Evolutionary conservation across 345 rosid genomes (phyloP).

Genomic region (Adansonia digitata): DNA sequence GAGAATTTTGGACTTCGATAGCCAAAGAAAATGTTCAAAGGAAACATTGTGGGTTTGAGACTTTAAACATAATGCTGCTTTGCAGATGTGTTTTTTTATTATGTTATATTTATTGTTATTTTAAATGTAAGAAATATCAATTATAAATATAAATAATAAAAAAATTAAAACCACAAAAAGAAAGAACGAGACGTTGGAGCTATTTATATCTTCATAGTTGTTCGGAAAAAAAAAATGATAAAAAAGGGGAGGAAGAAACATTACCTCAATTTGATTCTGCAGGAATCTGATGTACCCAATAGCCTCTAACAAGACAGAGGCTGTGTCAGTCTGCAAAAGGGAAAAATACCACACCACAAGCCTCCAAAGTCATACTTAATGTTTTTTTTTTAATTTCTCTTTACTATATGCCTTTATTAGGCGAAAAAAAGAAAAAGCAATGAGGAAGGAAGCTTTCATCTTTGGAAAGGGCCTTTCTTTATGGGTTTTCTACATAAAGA

Average conservation of each 20-base stretch:
- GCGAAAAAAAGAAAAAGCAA: neutral
- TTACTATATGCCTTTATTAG: no score
- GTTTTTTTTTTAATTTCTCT: conserved; percentile 1
- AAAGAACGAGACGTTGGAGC: no score
- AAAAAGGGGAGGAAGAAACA: conserved; percentile 19
- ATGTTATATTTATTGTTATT: no score
- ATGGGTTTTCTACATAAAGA: conserved; percentile 4
- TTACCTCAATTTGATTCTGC: conserved; percentile 93
- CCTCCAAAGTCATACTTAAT: conserved; percentile 33
- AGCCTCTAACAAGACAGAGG: conserved; percentile 96
- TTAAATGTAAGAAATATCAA: no score
- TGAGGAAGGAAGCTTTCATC: neutral
- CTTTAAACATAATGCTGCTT: no score
- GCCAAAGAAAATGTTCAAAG: conserved; percentile 6
- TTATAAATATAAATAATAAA: no score
- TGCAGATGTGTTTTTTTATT: no score
- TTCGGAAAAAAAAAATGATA: conserved; percentile 17
- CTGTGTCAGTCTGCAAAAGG: conserved; percentile 98
- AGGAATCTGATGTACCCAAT: conserved; percentile 99
- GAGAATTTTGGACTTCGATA: conserved; percentile 11
- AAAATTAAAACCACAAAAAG: no score
- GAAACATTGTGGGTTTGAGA: neutral
- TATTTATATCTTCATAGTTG: conserved; percentile 15
- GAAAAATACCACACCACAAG: conserved; percentile 35
- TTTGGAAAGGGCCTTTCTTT: conserved; percentile 12